A percentile compares a stretch with the other conserved stretches of the same genome.
phyloP scores from a whole-genome alignment of 1,139 yeast species.

The Taiozyma sp. region DNA sequence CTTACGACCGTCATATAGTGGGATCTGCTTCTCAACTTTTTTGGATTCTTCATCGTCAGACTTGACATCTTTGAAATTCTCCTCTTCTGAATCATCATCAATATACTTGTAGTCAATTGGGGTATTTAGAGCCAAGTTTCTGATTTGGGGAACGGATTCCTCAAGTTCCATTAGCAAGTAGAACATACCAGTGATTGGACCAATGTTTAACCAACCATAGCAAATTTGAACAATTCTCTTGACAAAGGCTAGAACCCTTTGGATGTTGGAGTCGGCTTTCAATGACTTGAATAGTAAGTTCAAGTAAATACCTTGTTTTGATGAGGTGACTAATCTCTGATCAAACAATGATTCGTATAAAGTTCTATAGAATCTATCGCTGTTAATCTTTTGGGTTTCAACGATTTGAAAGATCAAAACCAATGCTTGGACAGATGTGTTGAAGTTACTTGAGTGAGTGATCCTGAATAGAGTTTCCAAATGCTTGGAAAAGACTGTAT shows the following conservation, averaged over 20 bases:
- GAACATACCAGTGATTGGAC: conserved; percentile 88
- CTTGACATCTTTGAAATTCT: conserved; percentile 19
- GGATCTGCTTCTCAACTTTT: conserved; percentile 10
- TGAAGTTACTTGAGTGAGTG: conserved; percentile 91
- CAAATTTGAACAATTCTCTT: conserved; percentile 87
- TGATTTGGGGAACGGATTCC: conserved; percentile 43
- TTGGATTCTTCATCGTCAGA: conserved; percentile 15
- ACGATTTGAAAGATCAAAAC: conserved; percentile 77
- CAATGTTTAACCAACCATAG: conserved; percentile 80
- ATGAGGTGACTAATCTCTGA: conserved; percentile 72
- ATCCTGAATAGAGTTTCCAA: conserved; percentile 80
- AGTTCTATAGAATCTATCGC: conserved; percentile 82
- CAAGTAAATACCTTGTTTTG: conserved; percentile 86
- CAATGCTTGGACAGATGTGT: conserved; percentile 90
- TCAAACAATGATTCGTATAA: conserved; percentile 87
- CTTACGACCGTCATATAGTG: conserved; percentile 74
- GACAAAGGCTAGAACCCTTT: conserved; percentile 82
- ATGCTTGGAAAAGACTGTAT: conserved; percentile 68
- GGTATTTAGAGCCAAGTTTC: conserved; percentile 41
- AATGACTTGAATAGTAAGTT: conserved; percentile 81
- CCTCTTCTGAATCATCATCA: conserved; percentile 29
- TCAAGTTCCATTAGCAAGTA: conserved; percentile 68
- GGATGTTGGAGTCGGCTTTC: conserved; percentile 58
- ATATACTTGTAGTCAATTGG: conserved; percentile 32
- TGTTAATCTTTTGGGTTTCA: conserved; percentile 46